phyloP scores from a whole-genome alignment of 1,139 yeast genomes.

The Suhomyces maxii region DNA sequence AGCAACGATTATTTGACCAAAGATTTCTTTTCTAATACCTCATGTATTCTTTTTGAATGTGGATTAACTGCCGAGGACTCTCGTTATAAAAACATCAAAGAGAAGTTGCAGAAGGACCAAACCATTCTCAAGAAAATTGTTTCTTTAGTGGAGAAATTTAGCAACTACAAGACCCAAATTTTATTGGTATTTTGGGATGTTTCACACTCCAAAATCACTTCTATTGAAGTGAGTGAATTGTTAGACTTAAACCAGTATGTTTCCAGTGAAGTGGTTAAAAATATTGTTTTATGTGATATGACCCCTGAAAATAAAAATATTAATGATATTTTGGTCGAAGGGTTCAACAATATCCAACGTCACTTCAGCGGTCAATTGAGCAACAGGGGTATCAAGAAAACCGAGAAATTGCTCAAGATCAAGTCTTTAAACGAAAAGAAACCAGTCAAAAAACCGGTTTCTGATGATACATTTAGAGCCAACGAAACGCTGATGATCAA shows the following conservation, averaged over 20 bases:
- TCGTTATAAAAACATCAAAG: slow-evolving; percentile 18
- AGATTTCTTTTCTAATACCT: slow-evolving; percentile 36
- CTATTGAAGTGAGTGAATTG: slow-evolving; percentile 18
- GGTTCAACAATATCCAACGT: slow-evolving; percentile 24
- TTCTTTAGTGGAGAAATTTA: slow-evolving; percentile 35
- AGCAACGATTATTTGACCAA: slow-evolving; percentile 32
- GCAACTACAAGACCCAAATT: slow-evolving; percentile 37
- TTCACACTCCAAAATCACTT: slow-evolving; percentile 19
- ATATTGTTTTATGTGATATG: slow-evolving; percentile 39
- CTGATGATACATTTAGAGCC: slow-evolving; percentile 18
- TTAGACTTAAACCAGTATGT: slow-evolving; percentile 19
- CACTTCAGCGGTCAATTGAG: slow-evolving; percentile 34
- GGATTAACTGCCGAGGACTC: slow-evolving; percentile 32
- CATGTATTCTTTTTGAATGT: slow-evolving; percentile 48
- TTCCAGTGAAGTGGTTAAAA: slow-evolving; percentile 17
- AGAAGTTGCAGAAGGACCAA: slow-evolving; percentile 38
- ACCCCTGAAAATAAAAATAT: slow-evolving; percentile 27
- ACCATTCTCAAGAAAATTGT: slow-evolving; percentile 39
- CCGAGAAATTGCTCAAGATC: slow-evolving; percentile 12
- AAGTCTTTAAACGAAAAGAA: slow-evolving; percentile 8
- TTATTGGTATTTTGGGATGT: slow-evolving; percentile 43
- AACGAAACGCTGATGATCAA: slow-evolving; percentile 28
- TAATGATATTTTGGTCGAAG: slow-evolving; percentile 27
- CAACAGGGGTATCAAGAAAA: slow-evolving; percentile 29
- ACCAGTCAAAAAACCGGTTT: slow-evolving; percentile 2